Evolutionary conservation across 2,329 filamentous ascomycete species (phyloP), one percentile per base, ranked within the genome.

Genomic region (Phaeoacremonium minimum): DNA sequence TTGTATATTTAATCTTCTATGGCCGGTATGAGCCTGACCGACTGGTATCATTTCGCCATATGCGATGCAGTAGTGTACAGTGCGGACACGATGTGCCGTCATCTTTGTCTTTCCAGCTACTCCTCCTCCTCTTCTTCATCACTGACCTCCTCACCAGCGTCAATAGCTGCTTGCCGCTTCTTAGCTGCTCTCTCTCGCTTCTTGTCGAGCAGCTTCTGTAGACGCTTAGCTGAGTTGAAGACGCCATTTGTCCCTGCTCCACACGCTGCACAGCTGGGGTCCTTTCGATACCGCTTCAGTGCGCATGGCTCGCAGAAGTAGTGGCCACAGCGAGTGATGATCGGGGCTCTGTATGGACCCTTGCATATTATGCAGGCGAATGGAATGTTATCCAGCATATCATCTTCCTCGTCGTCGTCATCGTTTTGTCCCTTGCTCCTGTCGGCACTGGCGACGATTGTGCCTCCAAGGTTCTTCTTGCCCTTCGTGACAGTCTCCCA

Each of bases 241-340:
- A 94, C 87, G 1, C 93, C 93, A 18, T 84, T 83, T 0, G 90
- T 97, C 5, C 88, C 86, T 1, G 82, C 72, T 1, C 87, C 86
- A 57, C 93, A 97, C 4, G 85, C 85, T 3, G 87, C 87, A 59
- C 93, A 97, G 4, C 78, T 80, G 4, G 90, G 90, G 50, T 90
- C 87, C 55, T 87, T 93, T 44, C 85, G 75, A 57, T 96, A 97
- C 46, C 90, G 68, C 56, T 86, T 80, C 49, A 97, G 67, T 17
- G 93, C 93, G 60, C 93, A 98, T 2, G 75, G 71, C 59, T 96
- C 86, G 57, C 93, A 98, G 55, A 97, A 97, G 60, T 97, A 97
- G 59, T 98, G 93, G 1, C 88, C 86, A 48, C 93, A 98, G 46
- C 88, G 85, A 11, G 93, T 97, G 16, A 91, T 68, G 11, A 97